Base-by-base conservation (phyloP, 257 asterid genomes). In the Jacaranda copaia region DNA sequence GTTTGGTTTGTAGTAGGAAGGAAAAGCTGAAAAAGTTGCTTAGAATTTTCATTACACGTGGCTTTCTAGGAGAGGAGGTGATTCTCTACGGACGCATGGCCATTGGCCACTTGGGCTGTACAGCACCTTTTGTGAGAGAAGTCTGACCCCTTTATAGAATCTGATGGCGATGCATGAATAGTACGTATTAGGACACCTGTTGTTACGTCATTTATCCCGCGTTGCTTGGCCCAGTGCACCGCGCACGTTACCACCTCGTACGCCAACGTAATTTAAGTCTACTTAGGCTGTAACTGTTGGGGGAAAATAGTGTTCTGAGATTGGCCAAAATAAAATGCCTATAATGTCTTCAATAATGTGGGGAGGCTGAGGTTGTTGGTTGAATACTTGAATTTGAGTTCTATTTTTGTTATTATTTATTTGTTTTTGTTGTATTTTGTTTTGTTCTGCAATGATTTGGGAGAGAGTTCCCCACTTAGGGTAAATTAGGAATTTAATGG, bases 31-130 rank as follows among this genome's bases (percentile, higher is more conserved):
- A 71, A 76, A 71, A 46, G 81, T 45, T 43, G 84, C 38, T 10
- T 42, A 51, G 3, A 56, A 12, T 2, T 14, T 45, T 8, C 6
- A 14, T 18, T 45, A 73, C 66, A 81, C 85, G 85, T 77, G 85
- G 82, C 77, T 49, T 64, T 9, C 32, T 3, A 16, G 62, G 46
- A 46, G 38, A 20, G 83, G 56, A 68, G 15, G 8, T 58, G 60
- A 43, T 49, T 40, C 68, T 15, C 60, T 72, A 59, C 83, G 66
- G 78, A 75, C 70, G 81, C 81, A 76, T 48, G 76, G 49, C 81
- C 71, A 69, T 45, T 51, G 6, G 66, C 42, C 43, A 12, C 1
- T 42, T 65, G 84, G 45, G 12, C 69, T 62, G 80, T 74, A 62
- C 77, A 80, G 49, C 20, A 59, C 75, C 43, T 49, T 57, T 78